Evolutionary conservation across 805 yeast species (phyloP), one percentile per base, ranked within the genome.

Genomic region (Zygoascus ofunaensis): DNA sequence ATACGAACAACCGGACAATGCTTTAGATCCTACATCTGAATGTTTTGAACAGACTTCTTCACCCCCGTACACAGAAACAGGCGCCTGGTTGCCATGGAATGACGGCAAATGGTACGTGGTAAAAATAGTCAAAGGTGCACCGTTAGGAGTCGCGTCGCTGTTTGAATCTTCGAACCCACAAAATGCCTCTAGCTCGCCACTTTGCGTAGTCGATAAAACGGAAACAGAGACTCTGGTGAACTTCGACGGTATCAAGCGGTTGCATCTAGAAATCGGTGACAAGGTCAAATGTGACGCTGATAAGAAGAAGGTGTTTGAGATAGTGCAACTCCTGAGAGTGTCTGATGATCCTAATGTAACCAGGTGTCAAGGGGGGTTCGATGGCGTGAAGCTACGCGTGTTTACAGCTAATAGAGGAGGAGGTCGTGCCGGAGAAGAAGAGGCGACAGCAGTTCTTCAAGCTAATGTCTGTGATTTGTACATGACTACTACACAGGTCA

Each of bases 261-360:
- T 53, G 14, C 54, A 53, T 41, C 26, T 53, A 3, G 36, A 35
- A 34, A 34, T 41, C 2, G 55, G 53, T 2, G 55, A 53, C 34
- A 44, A 37, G 18, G 51, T 53, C 19, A 51, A 52, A 40, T 23
- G 43, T n/a, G 45, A 41, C 17, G 39, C 47, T 5, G 47, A 50
- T 33, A 44, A 47, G 39, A 44, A 43, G 30, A 19, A 21, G 28
- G 34, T 35, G 26, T 51, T 30, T 39, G 44, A 48, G 32, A 44
- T 52, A 10, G 12, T 38, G 3, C 48, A 47, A 30, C 47, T 45
- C 19, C 37, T 51, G 20, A 17, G 24, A 18, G 8, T 30, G 8
- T 18, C 14, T 12, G 35, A 34, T 5, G 26, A 19, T 18, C 24
- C 20, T 10, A 8, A 30, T 22, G 35, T 8, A n/a, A 35, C 21